Evolutionary conservation across 768 basidiomycete species (phyloP).

Genomic region (Mycena metata): DNA sequence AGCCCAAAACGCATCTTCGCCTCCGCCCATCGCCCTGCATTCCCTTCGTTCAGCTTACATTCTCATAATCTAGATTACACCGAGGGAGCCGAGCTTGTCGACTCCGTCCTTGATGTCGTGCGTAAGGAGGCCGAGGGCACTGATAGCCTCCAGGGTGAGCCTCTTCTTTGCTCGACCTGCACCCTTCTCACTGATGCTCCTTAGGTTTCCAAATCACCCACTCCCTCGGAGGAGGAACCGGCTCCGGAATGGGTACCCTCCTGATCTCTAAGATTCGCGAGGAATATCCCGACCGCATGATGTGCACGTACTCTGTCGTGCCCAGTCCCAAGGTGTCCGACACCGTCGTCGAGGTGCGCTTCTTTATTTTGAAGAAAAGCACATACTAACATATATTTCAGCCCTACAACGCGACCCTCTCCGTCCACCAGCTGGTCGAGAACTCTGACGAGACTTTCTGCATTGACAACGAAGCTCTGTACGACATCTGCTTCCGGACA

Average conservation of each 20-base stretch:
- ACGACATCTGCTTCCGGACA: slow-evolving; percentile 99
- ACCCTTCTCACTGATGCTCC: slow-evolving; percentile 15
- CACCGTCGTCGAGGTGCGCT: slow-evolving; percentile 93
- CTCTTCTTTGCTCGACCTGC: slow-evolving; percentile 16
- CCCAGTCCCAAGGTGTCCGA: slow-evolving; percentile 98
- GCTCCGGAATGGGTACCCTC: slow-evolving; percentile 99
- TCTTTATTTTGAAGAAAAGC: neutral
- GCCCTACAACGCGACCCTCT: slow-evolving; percentile 99
- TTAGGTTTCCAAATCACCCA: slow-evolving; percentile 98
- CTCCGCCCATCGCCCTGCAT: no score
- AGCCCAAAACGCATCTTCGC: no score
- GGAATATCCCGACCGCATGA: slow-evolving; percentile 99
- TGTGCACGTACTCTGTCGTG: slow-evolving; percentile 99
- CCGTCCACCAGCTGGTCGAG: slow-evolving; percentile 98
- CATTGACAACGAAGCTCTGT: slow-evolving; percentile 99
- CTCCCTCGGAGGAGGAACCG: slow-evolving; percentile 98
- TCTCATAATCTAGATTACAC: slow-evolving; percentile 74
- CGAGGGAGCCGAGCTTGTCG: slow-evolving; percentile 98
- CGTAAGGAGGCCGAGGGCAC: slow-evolving; percentile 99
- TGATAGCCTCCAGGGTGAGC: slow-evolving; percentile 93
- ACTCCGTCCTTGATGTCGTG: slow-evolving; percentile 97
- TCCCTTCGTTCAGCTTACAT: neutral
- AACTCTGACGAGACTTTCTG: slow-evolving; percentile 99
- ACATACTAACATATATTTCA: slow-evolving; percentile 43
- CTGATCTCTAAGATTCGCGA: slow-evolving; percentile 99